These are phyloP conservation scores for Moesziomyces sp. DNA, from an alignment of 1,284 basidiomycete genomes.

Conservation along the genomic window DNA sequence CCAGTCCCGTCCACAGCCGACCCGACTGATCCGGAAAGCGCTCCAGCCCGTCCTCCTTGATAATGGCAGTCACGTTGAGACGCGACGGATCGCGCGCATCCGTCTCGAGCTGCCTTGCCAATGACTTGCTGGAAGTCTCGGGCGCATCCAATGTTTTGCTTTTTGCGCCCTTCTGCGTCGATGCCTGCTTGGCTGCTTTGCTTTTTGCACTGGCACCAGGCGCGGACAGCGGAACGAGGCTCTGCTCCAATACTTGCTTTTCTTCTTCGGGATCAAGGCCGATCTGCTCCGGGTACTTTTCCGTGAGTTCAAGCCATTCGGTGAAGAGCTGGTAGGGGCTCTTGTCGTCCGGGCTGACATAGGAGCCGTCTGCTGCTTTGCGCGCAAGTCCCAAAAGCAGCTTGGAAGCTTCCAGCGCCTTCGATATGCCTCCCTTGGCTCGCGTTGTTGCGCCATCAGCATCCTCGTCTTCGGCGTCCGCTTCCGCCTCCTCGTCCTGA, in stretches of 20 bases:
- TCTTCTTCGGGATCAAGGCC: constrained; percentile 82
- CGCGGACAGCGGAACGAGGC: background rate
- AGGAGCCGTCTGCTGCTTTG: constrained; percentile 83
- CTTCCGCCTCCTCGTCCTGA: constrained; percentile 36
- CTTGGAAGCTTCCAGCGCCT: constrained; percentile 94
- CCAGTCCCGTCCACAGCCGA: constrained; percentile 92
- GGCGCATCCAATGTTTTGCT: constrained; percentile 37
- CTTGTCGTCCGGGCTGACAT: constrained; percentile 89
- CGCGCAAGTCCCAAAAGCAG: constrained; percentile 84
- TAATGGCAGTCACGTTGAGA: constrained; percentile 86
- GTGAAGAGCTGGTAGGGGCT: constrained; percentile 92
- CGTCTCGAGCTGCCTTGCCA: constrained; percentile 74
- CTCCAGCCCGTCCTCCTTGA: constrained; percentile 84
- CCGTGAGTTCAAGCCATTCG: constrained; percentile 92
- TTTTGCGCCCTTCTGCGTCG: constrained; percentile 72
- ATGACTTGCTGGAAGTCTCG: constrained; percentile 72
- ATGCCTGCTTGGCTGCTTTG: background rate
- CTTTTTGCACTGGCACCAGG: constrained; percentile 3
- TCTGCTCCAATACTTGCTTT: constrained; percentile 13
- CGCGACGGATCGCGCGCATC: constrained; percentile 79
- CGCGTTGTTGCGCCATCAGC: constrained; percentile 10
- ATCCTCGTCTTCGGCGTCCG: constrained; percentile 24
- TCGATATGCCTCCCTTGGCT: constrained; percentile 7
- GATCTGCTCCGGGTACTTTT: constrained; percentile 89
- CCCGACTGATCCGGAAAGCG: constrained; percentile 97